Base-by-base conservation (phyloP, 2,329 filamentous ascomycete genomes). In the Chaetomiaceae sp. region DNA sequence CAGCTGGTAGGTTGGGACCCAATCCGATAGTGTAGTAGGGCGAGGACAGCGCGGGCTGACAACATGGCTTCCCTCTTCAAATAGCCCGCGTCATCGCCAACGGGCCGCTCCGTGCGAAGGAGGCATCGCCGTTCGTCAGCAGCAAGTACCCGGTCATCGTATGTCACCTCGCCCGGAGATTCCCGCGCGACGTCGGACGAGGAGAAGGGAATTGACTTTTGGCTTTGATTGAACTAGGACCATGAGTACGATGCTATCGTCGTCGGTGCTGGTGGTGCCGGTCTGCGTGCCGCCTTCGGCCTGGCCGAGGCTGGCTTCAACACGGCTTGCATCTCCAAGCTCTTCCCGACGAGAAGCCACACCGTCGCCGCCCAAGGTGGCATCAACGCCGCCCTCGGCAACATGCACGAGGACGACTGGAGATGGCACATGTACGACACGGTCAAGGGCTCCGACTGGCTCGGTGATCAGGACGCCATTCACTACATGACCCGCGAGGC, bases 341-440 rank as follows among this genome's bases (percentile, higher is more conserved):
- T 92, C 55, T 92, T 92, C 77, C 89, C 89, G 45, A 94, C 89
- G 48, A 80, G 89, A 78, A 86, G 81, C 70, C 89, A 94, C 73
- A 94, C 89, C 8, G 89, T 94, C 64, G 89, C 89, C 54, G 84
- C 84, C 36, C 84, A 87, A 72, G 89, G 89, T 69, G 89, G 89
- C 67, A 92, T 94, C 78, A 94, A 94, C 71, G 89, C 89, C 52
- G 89, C 89, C 47, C 79, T 94, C 52, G 89, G 89, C 68, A 96
- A 95, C 77, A 96, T 96, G 91, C 90, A 96, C 80, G 84, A 92
- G 78, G 91, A 96, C 67, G 90, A 96, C 76, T 96, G 91, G 91
- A 85, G 90, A 79, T 96, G 91, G 91, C 91, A 96, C 76, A 96
- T 96, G 91, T 96, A 96, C 79, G 91, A 96, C 73, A 96, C 91